A percentile compares a stretch with the other conserved stretches of the same genome.
Evolutionary conservation across 352 stramenopile species (phyloP).

Genomic region (Thalassiosira mediterranea): DNA sequence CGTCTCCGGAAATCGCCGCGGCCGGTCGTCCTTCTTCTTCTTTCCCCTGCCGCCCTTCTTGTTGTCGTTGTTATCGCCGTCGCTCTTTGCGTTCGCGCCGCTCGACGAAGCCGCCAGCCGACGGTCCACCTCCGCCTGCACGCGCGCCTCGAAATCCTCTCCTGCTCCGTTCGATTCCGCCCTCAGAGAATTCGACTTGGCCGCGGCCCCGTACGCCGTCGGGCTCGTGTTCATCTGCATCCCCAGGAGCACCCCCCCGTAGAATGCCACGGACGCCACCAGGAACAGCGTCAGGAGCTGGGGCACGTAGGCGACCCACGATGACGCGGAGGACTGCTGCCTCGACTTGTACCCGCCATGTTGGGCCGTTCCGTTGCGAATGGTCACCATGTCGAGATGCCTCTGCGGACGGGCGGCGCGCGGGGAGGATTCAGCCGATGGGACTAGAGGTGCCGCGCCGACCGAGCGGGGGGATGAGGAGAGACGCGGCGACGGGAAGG

Average conservation of each 20-base stretch:
- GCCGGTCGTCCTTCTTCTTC: constrained; percentile 2
- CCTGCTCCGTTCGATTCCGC: background rate
- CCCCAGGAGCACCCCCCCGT: constrained; percentile 33
- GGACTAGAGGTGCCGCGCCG: too few species aligned
- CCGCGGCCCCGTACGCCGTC: background rate
- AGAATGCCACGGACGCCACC: constrained; percentile 24
- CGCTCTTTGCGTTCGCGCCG: background rate
- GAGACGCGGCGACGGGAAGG: too few species aligned
- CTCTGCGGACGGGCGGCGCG: too few species aligned
- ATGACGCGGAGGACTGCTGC: background rate
- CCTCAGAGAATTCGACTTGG: background rate
- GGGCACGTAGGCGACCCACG: constrained; percentile 11
- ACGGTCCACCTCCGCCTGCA: constrained; percentile 28
- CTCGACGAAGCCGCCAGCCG: constrained; percentile 6
- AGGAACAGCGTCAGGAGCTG: constrained; percentile 32
- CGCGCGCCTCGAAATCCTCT: constrained; percentile 9
- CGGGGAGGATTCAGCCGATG: too few species aligned
- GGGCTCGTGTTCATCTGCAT: constrained; percentile 28
- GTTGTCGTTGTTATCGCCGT: background rate
- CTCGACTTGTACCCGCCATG: constrained; percentile 3
- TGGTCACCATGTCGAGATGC: constrained; percentile 26
- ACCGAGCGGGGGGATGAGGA: too few species aligned
- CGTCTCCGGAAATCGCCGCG: constrained; percentile 37
- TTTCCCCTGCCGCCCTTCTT: background rate
- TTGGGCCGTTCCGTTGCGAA: constrained; percentile 13